Evolutionary conservation across 2,329 filamentous ascomycete genomes (phyloP).

Genomic region (Trichophyton mentagrophytes): DNA sequence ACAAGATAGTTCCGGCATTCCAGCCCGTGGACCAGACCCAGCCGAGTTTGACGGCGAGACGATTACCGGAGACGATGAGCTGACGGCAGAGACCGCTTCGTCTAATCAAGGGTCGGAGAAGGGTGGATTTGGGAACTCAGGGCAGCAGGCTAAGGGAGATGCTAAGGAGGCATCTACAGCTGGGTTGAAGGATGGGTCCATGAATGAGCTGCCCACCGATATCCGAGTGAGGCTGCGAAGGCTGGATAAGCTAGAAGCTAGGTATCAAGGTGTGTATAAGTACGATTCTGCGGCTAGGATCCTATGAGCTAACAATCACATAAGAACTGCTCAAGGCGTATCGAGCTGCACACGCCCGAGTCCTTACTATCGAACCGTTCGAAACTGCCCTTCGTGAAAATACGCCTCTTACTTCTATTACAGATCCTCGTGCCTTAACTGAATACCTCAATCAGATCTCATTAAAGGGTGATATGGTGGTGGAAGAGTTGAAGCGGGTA

Average conservation of each 20-base stretch:
- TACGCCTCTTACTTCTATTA: constrained; percentile 79
- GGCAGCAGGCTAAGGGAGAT: background rate
- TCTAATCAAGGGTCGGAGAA: constrained; percentile 29
- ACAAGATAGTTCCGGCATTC: constrained; percentile 23
- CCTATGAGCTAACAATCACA: background rate
- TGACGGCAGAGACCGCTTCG: constrained; percentile 49
- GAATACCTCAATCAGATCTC: constrained; percentile 85
- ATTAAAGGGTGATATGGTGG: constrained; percentile 78
- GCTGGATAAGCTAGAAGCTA: constrained; percentile 77
- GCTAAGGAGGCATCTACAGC: constrained; percentile 16
- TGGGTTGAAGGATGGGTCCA: constrained; percentile 11
- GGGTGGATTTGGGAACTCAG: constrained; percentile 16
- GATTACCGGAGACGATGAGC: constrained; percentile 71
- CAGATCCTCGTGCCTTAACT: constrained; percentile 67
- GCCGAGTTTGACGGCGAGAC: constrained; percentile 80
- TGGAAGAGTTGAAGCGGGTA: constrained; percentile 83
- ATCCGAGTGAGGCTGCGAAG: constrained; percentile 64
- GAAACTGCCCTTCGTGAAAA: constrained; percentile 83
- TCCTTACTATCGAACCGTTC: constrained; percentile 81
- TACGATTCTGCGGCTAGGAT: background rate
- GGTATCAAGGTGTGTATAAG: constrained; percentile 59
- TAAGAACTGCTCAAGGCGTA: constrained; percentile 82
- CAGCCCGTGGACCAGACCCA: constrained; percentile 57
- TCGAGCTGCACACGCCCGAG: constrained; percentile 74
- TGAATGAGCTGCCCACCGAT: constrained; percentile 55